phyloP scores from a whole-genome alignment of 2,329 filamentous ascomycete species.

The Westerdykella ornata region DNA sequence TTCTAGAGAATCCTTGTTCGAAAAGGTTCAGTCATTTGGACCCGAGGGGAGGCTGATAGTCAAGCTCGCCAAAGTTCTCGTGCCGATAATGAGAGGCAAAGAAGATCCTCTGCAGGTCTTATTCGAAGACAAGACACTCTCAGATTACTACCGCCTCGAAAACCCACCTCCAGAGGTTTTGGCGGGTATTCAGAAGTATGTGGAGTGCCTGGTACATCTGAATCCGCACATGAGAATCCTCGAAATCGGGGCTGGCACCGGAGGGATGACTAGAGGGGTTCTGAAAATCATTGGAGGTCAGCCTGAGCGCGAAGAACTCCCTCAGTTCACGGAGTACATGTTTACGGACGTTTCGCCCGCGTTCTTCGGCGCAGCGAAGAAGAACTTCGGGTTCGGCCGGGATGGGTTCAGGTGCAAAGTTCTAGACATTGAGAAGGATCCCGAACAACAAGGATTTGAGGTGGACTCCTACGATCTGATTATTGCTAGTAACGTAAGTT shows the following conservation, averaged over 20 bases:
- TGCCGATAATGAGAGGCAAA: neutral
- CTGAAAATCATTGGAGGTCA: constrained; percentile 2
- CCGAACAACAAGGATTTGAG: constrained; percentile 13
- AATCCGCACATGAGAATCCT: constrained; percentile 8
- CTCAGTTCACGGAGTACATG: constrained; percentile 5
- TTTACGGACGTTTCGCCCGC: constrained; percentile 18
- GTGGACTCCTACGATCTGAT: constrained; percentile 17
- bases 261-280: constrained; percentile 7
- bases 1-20: too few species aligned
- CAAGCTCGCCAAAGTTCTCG: neutral
- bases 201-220: constrained; percentile 1
- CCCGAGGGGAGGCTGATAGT: too few species aligned
- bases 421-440: constrained; percentile 18
- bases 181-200: constrained; percentile 22
- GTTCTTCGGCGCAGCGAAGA: constrained; percentile 13
- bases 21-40: too few species aligned
- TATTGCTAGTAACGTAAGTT: constrained; percentile 24
- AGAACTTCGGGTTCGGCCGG: constrained; percentile 7
- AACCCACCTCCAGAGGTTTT: neutral
- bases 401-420: constrained; percentile 2
- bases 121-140: neutral
- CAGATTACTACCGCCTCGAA: neutral
- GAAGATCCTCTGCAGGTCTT: neutral
- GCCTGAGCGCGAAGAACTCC: too few species aligned
- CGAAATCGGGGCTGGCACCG: constrained; percentile 18